Percentiles rank a stretch among this genome's conserved stretches.
phyloP scores from a whole-genome alignment of 768 basidiomycete species.

The Pleurotus sapidus region DNA sequence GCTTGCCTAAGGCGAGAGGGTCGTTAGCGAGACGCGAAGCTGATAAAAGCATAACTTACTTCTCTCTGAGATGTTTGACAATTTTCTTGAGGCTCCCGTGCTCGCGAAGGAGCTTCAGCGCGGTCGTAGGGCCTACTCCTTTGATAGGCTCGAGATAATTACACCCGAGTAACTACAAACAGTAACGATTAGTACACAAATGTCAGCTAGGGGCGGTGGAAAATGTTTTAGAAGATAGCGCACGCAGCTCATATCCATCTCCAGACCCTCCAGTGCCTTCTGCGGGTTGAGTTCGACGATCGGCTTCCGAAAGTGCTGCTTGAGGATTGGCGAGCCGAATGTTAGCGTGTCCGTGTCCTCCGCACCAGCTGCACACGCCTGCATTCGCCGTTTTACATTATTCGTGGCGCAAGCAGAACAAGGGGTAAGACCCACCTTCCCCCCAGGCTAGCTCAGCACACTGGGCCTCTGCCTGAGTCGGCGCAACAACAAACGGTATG shows the following conservation, averaged over 20 bases:
- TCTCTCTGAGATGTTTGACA: conserved; percentile 75
- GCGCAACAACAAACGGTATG: conserved; percentile 92
- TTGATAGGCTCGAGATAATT: conserved; percentile 99
- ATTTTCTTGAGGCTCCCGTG: conserved; percentile 69
- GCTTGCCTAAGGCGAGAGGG: conserved; percentile 20
- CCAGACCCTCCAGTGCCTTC: conserved; percentile 80
- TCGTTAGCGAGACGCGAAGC: background rate
- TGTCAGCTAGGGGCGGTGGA: background rate
- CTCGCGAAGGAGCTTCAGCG: conserved; percentile 89
- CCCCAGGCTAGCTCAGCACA: conserved; percentile 98
- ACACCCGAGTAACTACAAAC: conserved; percentile 96
- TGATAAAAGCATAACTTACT: conserved; percentile 37
- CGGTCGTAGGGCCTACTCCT: conserved; percentile 94
- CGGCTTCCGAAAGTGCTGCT: conserved; percentile 94
- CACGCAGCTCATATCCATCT: conserved; percentile 77
- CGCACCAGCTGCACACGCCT: conserved; percentile 97
- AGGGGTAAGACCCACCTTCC: conserved; percentile 53
- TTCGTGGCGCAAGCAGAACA: too few species aligned
- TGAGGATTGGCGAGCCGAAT: conserved; percentile 87
- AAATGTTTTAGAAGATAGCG: background rate
- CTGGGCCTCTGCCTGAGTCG: conserved; percentile 98
- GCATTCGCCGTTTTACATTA: background rate
- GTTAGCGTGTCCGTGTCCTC: conserved; percentile 99
- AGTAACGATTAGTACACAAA: conserved; percentile 23
- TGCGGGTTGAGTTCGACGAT: conserved; percentile 89